Percentiles rank a stretch among this genome's conserved stretches.
Evolutionary conservation across 495 filamentous ascomycete species (phyloP).

Genomic region (Penicillium samsonianum): DNA sequence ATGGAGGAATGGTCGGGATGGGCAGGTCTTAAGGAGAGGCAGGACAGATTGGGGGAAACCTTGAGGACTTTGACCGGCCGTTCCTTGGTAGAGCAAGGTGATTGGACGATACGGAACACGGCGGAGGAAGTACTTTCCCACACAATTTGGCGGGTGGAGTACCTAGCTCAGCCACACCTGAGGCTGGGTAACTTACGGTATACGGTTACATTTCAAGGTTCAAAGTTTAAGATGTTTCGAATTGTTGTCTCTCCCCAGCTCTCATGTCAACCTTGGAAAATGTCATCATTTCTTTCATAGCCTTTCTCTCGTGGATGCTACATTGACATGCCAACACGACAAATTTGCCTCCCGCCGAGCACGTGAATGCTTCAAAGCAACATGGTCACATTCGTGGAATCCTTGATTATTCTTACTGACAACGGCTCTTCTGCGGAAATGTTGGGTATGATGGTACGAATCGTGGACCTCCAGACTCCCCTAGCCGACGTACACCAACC

Average conservation of each 20-base stretch:
- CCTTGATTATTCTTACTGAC: constrained; percentile 25
- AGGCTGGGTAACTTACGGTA: constrained; percentile 11
- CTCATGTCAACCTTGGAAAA: background rate
- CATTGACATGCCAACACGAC: constrained; percentile 5
- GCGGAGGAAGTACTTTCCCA: constrained; percentile 14
- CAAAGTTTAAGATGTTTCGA: constrained; percentile 5
- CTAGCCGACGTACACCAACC: constrained; percentile 27
- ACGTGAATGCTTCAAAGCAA: constrained; percentile 22
- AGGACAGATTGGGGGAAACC: constrained; percentile 7
- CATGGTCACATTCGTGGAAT: constrained; percentile 29
- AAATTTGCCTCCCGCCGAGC: constrained; percentile 39
- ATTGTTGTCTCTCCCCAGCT: constrained; percentile 9
- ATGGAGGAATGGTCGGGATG: background rate
- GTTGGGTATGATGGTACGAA: constrained; percentile 26
- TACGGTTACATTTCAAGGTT: constrained; percentile 8
- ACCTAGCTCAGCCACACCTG: constrained; percentile 14
- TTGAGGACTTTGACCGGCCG: constrained; percentile 15
- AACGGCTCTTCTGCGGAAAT: constrained; percentile 23
- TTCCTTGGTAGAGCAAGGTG: constrained; percentile 9
- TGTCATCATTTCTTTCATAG: background rate
- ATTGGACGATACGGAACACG: constrained; percentile 17
- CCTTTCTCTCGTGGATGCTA: background rate
- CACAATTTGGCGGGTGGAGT: constrained; percentile 9
- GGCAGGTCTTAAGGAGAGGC: constrained; percentile 6
- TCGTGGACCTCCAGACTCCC: constrained; percentile 28